phyloP scores from a whole-genome alignment of 805 yeast genomes.

The Lachancea sp. region DNA sequence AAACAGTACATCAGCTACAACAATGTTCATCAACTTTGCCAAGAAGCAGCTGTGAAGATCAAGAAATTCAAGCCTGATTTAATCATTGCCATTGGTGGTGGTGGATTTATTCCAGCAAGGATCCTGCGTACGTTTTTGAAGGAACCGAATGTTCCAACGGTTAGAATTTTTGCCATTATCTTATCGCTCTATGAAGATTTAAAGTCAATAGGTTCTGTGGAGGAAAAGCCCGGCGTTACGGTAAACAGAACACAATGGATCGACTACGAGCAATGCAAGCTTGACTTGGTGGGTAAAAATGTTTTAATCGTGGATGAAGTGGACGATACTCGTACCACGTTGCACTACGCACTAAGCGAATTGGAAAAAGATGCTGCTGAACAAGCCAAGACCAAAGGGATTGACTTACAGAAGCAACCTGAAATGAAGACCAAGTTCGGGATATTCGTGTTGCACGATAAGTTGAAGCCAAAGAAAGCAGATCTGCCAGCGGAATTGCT shows the following conservation, averaged over 20 bases:
- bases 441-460: constrained; percentile 73
- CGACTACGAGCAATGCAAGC: constrained; percentile 57
- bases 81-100: constrained; percentile 94
- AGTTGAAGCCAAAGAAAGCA: constrained; percentile 65
- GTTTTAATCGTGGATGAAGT: constrained; percentile 76
- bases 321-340: constrained; percentile 79
- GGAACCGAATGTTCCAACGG: constrained; percentile 79
- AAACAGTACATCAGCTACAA: constrained; percentile 76
- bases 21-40: constrained; percentile 71
- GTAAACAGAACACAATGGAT: constrained; percentile 82
- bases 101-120: constrained; percentile 97
- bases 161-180: constrained; percentile 91
- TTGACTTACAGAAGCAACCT: constrained; percentile 37
- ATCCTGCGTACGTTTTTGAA: constrained; percentile 89
- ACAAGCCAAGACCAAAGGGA: constrained; percentile 50
- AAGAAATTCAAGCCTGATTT: constrained; percentile 76
- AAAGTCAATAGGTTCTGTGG: constrained; percentile 49
- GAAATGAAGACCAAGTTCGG: constrained; percentile 57
- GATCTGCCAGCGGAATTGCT: constrained; percentile 59
- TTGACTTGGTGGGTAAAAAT: constrained; percentile 60
- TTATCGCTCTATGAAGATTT: constrained; percentile 85
- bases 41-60: constrained; percentile 53
- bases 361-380: constrained; percentile 62
- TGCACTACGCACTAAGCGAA: constrained; percentile 72
- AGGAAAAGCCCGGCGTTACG: constrained; percentile 54